phyloP scores from a whole-genome alignment of 2,329 filamentous ascomycete species.

The Botrytis pseudocinerea region DNA sequence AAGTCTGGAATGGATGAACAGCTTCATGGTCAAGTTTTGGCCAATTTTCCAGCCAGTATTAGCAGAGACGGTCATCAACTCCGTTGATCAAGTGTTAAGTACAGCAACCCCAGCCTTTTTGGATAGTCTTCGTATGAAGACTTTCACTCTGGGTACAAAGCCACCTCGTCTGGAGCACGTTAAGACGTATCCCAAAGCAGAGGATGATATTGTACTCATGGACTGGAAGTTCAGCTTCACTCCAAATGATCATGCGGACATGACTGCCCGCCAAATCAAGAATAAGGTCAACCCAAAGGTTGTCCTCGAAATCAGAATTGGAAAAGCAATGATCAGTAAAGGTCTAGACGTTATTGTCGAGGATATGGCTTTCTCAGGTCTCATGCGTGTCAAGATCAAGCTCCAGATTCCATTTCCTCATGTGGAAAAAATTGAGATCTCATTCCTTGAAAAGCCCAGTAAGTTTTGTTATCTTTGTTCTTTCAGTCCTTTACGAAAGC shows the following conservation, averaged over 20 bases:
- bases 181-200: constrained; percentile 94
- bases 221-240: constrained; percentile 99
- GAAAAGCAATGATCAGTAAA: constrained; percentile 96
- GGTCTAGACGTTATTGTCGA: constrained; percentile 97
- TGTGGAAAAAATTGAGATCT: constrained; percentile 91
- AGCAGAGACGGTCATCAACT: constrained; percentile 86
- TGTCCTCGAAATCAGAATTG: constrained; percentile 89
- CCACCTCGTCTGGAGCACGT: constrained; percentile 96
- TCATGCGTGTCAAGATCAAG: constrained; percentile 98
- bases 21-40: constrained; percentile 98
- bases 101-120: constrained; percentile 89
- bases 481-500: background rate
- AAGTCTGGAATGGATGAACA: constrained; percentile 98
- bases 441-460: constrained; percentile 78
- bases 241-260: constrained; percentile 87
- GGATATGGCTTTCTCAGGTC: constrained; percentile 91
- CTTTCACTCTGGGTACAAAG: constrained; percentile 91
- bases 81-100: constrained; percentile 93
- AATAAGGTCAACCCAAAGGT: constrained; percentile 98
- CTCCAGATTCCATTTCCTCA: constrained; percentile 95
- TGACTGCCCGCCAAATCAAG: constrained; percentile 86
- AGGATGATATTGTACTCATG: constrained; percentile 96
- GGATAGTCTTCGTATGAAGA: constrained; percentile 90
- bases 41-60: constrained; percentile 96
- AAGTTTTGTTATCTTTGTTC: constrained; percentile 23